phyloP scores from a whole-genome alignment of 1,284 basidiomycete species.

The Cystobasidiaceae sp. region DNA sequence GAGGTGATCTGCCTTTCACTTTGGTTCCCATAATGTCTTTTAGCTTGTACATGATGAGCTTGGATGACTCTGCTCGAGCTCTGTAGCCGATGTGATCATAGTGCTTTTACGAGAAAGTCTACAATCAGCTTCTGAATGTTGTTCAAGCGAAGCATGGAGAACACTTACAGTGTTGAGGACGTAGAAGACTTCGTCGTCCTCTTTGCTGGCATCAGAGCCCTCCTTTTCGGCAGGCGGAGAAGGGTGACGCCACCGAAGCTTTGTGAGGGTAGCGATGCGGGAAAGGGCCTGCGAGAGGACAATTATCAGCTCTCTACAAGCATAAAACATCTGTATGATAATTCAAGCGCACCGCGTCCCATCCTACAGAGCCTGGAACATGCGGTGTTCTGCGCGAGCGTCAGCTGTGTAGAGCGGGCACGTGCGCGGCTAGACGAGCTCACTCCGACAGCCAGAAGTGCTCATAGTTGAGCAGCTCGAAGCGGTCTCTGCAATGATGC shows the following conservation, averaged over 20 bases:
- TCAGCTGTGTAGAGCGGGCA: background rate
- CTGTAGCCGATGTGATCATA: constrained; percentile 38
- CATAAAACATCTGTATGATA: no score
- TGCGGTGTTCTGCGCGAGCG: constrained; percentile 25
- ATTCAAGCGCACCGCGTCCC: constrained; percentile 36
- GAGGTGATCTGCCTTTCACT: background rate
- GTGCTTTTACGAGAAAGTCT: constrained; percentile 35
- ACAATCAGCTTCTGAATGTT: background rate
- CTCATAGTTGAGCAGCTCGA: constrained; percentile 27
- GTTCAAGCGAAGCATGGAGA: background rate
- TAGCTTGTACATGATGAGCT: constrained; percentile 33
- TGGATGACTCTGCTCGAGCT: constrained; percentile 35
- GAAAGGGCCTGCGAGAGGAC: constrained; percentile 21
- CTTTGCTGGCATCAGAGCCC: background rate
- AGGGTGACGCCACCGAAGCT: background rate
- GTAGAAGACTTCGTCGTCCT: constrained; percentile 23
- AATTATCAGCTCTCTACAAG: background rate
- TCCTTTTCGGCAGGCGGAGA: background rate
- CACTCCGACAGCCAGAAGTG: constrained; percentile 40
- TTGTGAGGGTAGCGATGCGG: constrained; percentile 36
- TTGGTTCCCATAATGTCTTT: background rate
- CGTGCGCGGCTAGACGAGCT: background rate
- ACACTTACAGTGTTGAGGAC: constrained; percentile 33
- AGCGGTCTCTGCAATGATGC: constrained; percentile 21
- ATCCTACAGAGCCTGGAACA: constrained; percentile 36